Percentiles rank a stretch among this genome's conserved stretches.
Evolutionary conservation across 2,329 filamentous ascomycete genomes (phyloP).

Genomic region (Exophiala spinifera): DNA sequence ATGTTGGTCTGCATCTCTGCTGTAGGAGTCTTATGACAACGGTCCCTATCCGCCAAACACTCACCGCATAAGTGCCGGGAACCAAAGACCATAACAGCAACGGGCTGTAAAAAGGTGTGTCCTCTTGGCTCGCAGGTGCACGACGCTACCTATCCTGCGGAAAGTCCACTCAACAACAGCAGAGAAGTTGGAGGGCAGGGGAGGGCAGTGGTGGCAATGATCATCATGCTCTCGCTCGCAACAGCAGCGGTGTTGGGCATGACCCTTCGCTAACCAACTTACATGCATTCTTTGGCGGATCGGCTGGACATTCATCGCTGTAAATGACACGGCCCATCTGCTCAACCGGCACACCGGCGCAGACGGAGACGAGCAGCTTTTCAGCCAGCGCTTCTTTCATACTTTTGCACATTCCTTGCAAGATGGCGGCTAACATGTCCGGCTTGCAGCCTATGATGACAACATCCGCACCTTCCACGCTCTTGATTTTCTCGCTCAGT

Average conservation of each 20-base stretch:
- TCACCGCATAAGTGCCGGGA: slow-evolving; percentile 59
- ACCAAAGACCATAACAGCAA: slow-evolving; percentile 58
- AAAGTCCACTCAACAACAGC: slow-evolving; percentile 57
- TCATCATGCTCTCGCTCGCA: slow-evolving; percentile 77
- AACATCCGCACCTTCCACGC: slow-evolving; percentile 67
- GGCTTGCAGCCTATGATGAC: slow-evolving; percentile 80
- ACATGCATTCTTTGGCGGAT: slow-evolving; percentile 40
- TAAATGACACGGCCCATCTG: slow-evolving; percentile 57
- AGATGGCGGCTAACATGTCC: slow-evolving; percentile 66
- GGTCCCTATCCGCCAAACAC: slow-evolving; percentile 57
- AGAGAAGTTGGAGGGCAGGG: slow-evolving; percentile 43
- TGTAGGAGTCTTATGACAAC: slow-evolving; percentile 60
- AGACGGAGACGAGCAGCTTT: slow-evolving; percentile 78
- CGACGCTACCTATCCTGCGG: slow-evolving; percentile 42
- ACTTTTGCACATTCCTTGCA: slow-evolving; percentile 53
- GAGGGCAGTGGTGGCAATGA: slow-evolving; percentile 61
- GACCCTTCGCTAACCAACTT: slow-evolving; percentile 69
- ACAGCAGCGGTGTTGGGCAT: slow-evolving; percentile 83
- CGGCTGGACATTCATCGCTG: slow-evolving; percentile 46
- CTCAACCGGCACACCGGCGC: slow-evolving; percentile 69
- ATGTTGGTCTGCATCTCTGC: slow-evolving; percentile 58
- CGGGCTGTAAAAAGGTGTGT: slow-evolving; percentile 32
- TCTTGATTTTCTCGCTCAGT: slow-evolving; percentile 67
- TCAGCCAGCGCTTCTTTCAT: slow-evolving; percentile 71
- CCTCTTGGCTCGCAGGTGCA: slow-evolving; percentile 22